Conservation (phyloP, 768 basidiomycete genomes). For the Rhizopogon rudus region DNA sequence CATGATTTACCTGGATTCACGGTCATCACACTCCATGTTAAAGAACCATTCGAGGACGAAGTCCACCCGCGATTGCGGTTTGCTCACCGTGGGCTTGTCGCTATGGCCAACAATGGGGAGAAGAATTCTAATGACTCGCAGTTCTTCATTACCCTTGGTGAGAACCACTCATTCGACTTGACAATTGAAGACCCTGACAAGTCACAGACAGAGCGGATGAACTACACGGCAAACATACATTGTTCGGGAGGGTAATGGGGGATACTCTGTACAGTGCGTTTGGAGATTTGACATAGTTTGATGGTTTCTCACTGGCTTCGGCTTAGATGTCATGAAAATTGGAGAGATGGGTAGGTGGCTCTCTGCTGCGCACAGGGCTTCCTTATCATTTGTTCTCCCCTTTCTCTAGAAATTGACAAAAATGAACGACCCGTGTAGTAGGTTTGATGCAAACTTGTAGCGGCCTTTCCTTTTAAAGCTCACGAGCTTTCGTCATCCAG, state of each 20-base stretch:
- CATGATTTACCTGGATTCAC: neutral
- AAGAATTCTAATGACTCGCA: constrained; percentile 92
- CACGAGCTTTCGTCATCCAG: constrained; percentile 31
- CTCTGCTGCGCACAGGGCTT: no score
- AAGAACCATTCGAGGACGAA: constrained; percentile 93
- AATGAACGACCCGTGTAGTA: constrained; percentile 81
- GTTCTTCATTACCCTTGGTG: constrained; percentile 92
- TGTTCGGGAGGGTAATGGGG: constrained; percentile 88
- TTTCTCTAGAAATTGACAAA: constrained; percentile 56
- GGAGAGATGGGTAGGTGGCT: constrained; percentile 70
- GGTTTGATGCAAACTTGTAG: constrained; percentile 20
- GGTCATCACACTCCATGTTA: neutral
- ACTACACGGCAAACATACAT: constrained; percentile 88
- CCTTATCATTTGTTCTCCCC: neutral
- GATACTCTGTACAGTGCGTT: constrained; percentile 85
- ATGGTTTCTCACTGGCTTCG: neutral
- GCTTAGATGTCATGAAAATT: constrained; percentile 83
- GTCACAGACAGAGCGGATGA: constrained; percentile 80
- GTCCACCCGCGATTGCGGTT: constrained; percentile 89
- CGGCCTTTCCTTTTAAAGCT: neutral
- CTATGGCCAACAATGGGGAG: constrained; percentile 87
- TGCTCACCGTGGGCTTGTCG: constrained; percentile 86
- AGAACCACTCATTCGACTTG: constrained; percentile 4
- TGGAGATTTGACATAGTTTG: neutral
- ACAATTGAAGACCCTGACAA: neutral